Percentiles rank a stretch among this genome's conserved stretches.
Conservation (phyloP, 73 alveolate species). For the Symbiodinium natans region DNA sequence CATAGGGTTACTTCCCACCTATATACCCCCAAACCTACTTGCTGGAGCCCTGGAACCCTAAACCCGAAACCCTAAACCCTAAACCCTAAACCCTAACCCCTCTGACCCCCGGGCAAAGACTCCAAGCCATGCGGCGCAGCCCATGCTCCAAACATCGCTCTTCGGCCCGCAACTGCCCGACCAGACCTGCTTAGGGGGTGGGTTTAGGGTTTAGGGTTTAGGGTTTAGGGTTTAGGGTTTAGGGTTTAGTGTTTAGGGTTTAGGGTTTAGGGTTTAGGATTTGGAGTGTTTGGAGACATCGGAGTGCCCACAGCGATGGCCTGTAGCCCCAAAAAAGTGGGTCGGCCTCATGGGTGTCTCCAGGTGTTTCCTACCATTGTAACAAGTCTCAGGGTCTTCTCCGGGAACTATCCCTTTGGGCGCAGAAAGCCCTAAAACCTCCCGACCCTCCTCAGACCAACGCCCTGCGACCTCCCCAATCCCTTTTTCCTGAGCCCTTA, state of each 20-base stretch:
- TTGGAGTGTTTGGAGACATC: too few relatives aligned
- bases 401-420: too few relatives aligned
- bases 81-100: not conserved
- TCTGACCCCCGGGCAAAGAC: not conserved
- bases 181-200: slow-evolving; percentile 56
- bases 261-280: too few relatives aligned
- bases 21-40: not conserved
- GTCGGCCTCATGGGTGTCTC: too few relatives aligned
- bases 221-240: not conserved
- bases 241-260: not conserved
- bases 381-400: too few relatives aligned
- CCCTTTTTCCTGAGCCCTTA: too few relatives aligned
- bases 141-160: slow-evolving; percentile 92
- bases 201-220: not conserved
- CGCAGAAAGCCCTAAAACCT: too few relatives aligned
- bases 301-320: too few relatives aligned
- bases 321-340: too few relatives aligned
- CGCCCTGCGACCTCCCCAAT: too few relatives aligned
- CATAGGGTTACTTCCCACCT: not conserved
- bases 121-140: not conserved
- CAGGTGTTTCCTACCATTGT: too few relatives aligned
- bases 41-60: not conserved
- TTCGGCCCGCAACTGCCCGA: slow-evolving; percentile 92
- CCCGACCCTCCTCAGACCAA: too few relatives aligned
- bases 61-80: not conserved